phyloP scores from a whole-genome alignment of 148 eudicot species.

The Polygonum maritimum region DNA sequence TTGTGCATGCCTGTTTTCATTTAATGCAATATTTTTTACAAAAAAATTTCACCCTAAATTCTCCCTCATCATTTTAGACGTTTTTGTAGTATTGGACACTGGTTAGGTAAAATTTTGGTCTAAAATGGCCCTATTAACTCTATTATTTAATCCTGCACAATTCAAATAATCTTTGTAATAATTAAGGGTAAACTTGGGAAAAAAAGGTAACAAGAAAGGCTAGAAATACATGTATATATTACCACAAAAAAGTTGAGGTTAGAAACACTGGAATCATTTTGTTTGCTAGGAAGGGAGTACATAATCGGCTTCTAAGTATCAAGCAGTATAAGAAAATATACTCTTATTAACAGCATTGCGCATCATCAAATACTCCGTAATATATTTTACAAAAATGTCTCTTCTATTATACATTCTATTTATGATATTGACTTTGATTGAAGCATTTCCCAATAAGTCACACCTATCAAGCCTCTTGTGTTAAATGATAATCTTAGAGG shows the following conservation, averaged over 20 bases:
- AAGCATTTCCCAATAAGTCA: neutral
- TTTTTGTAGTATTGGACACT: no score
- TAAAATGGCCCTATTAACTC: no score
- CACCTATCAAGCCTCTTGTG: neutral
- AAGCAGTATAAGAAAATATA: neutral
- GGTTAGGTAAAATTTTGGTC: no score
- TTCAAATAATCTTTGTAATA: no score
- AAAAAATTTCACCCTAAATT: neutral
- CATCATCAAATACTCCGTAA: neutral
- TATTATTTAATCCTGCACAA: no score
- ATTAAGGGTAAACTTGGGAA: no score
- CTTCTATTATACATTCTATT: neutral
- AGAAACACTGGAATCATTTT: no score
- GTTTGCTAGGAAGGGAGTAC: no score
- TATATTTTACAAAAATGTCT: neutral
- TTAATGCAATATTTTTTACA: neutral
- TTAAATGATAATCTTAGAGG: neutral
- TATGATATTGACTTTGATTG: neutral
- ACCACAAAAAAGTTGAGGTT: no score
- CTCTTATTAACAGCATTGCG: neutral
- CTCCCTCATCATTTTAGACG: no score
- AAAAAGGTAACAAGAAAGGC: no score
- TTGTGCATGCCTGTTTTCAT: neutral
- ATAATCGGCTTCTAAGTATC: neutral
- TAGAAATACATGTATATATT: no score